These are phyloP conservation scores for Vanilla planifolia DNA, from an alignment of 106 monocot species.

Conservation along the genomic window DNA sequence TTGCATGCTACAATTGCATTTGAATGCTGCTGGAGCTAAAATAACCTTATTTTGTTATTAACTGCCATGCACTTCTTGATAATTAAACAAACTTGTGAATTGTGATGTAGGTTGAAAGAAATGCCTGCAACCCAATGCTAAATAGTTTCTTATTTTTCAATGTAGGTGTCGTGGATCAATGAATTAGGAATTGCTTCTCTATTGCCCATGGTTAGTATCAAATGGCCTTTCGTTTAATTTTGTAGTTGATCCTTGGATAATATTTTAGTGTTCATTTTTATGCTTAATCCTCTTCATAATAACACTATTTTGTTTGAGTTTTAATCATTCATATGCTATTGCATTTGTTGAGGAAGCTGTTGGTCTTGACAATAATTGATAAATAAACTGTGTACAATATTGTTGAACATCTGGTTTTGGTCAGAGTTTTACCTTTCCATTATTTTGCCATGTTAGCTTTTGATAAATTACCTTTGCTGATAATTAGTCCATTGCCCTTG, in stretches of 20 bases:
- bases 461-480: too few species aligned
- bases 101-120: too few species aligned
- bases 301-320: background rate
- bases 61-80: background rate
- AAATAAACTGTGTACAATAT: background rate
- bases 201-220: constrained; percentile 8
- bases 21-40: too few species aligned
- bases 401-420: too few species aligned
- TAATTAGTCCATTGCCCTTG: too few species aligned
- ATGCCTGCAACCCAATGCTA: too few species aligned
- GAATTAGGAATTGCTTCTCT: constrained; percentile 22
- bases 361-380: background rate
- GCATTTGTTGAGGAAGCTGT: background rate
- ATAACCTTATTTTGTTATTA: too few species aligned
- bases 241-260: background rate
- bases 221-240: background rate
- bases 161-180: constrained; percentile 56
- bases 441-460: too few species aligned
- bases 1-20: too few species aligned
- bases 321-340: constrained; percentile 6
- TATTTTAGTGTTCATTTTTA: background rate
- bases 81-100: too few species aligned
- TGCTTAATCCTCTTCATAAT: background rate
- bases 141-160: constrained; percentile 6
- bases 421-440: too few species aligned